These are phyloP conservation scores for Opeltia flavorubescens DNA, from an alignment of 495 filamentous ascomycete species.

Conservation along the genomic window DNA sequence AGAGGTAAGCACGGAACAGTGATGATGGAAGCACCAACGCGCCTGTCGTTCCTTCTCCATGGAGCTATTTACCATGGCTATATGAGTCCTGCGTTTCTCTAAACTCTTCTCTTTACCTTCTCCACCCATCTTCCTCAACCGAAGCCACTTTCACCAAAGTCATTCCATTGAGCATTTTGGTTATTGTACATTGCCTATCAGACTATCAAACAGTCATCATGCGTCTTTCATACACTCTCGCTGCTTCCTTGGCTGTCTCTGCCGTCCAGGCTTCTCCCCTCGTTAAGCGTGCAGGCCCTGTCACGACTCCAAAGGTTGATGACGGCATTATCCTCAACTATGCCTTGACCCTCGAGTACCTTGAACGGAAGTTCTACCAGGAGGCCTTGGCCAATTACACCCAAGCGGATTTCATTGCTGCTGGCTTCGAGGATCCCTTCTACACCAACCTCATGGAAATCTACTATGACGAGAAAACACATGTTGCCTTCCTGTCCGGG, in stretches of 20 bases:
- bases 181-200: constrained; percentile 1
- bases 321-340: constrained; percentile 10
- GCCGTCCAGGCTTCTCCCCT: constrained; percentile 1
- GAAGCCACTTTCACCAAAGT: neutral
- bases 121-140: neutral
- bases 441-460: constrained; percentile 31
- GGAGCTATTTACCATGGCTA: neutral
- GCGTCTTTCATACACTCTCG: constrained; percentile 2
- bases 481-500: constrained; percentile 28
- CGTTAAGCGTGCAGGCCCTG: neutral
- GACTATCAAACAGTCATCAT: constrained; percentile 1
- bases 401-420: constrained; percentile 38
- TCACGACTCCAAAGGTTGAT: neutral
- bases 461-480: constrained; percentile 27
- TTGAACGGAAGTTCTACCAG: constrained; percentile 48
- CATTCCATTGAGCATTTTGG: neutral
- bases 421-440: constrained; percentile 34
- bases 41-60: neutral
- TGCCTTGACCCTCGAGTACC: constrained; percentile 50
- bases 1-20: neutral
- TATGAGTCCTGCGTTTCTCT: neutral
- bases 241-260: neutral
- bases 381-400: constrained; percentile 47
- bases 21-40: neutral
- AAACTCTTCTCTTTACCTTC: neutral